These are phyloP conservation scores for Penicillium frequentans DNA, from an alignment of 2,329 filamentous ascomycete species.

Conservation along the genomic window DNA sequence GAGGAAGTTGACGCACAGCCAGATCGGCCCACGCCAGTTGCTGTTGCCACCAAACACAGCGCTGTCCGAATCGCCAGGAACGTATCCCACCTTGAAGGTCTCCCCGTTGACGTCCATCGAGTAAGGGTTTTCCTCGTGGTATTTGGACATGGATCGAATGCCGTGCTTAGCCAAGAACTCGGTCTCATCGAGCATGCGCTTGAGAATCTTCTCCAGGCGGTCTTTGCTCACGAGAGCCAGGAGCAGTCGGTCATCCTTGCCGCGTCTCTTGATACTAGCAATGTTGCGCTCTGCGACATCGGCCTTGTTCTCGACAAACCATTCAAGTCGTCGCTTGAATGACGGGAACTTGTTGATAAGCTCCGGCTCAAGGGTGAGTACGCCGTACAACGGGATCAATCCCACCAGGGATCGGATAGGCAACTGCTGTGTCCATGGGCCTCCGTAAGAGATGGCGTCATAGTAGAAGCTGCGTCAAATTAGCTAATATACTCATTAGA, in stretches of 20 bases:
- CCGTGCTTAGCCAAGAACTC: slow-evolving; percentile 91
- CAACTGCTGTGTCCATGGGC: slow-evolving; percentile 88
- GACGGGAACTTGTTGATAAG: slow-evolving; percentile 86
- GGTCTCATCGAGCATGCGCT: slow-evolving; percentile 88
- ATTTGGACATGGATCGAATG: slow-evolving; percentile 88
- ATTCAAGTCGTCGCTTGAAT: slow-evolving; percentile 90
- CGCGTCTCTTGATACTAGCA: slow-evolving; percentile 85
- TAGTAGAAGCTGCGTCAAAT: slow-evolving; percentile 75
- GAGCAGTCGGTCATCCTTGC: slow-evolving; percentile 84
- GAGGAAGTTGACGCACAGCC: slow-evolving; percentile 94
- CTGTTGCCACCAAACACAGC: slow-evolving; percentile 95
- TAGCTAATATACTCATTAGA: slow-evolving; percentile 1
- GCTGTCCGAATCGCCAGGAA: slow-evolving; percentile 94
- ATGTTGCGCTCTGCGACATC: slow-evolving; percentile 93
- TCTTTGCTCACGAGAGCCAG: slow-evolving; percentile 91
- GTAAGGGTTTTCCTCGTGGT: slow-evolving; percentile 84
- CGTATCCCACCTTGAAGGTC: slow-evolving; percentile 81
- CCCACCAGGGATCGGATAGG: slow-evolving; percentile 90
- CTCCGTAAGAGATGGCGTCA: slow-evolving; percentile 94
- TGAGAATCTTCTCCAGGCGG: slow-evolving; percentile 82
- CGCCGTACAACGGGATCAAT: slow-evolving; percentile 89
- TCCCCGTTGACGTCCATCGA: slow-evolving; percentile 96
- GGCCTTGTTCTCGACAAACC: slow-evolving; percentile 86
- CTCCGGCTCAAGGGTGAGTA: slow-evolving; percentile 88
- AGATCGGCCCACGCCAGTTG: slow-evolving; percentile 95